Evolutionary conservation across 495 filamentous ascomycete genomes (phyloP).

Genomic region (Beverwykella pulmonaria): DNA sequence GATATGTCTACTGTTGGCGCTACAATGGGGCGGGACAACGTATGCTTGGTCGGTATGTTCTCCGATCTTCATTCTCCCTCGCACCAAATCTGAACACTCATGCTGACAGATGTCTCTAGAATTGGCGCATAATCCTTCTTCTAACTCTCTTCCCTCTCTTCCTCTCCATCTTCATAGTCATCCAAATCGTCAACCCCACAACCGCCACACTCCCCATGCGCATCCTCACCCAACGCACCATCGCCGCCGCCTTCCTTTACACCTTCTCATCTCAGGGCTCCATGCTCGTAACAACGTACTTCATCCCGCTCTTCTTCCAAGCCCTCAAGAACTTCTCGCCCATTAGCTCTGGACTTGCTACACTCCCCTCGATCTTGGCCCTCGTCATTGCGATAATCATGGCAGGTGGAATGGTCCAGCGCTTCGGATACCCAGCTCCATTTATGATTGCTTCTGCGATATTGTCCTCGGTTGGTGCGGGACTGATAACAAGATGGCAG

Average conservation of each 20-base stretch:
- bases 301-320: slow-evolving; percentile 90
- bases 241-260: slow-evolving; percentile 60
- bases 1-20: slow-evolving; percentile 71
- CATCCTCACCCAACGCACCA: slow-evolving; percentile 71
- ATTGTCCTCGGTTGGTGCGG: slow-evolving; percentile 67
- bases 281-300: slow-evolving; percentile 60
- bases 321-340: slow-evolving; percentile 72
- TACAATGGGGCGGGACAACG: slow-evolving; percentile 81
- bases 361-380: slow-evolving; percentile 70
- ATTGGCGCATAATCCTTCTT: slow-evolving; percentile 68
- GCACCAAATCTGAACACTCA: not conserved
- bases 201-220: slow-evolving; percentile 76
- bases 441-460: slow-evolving; percentile 66
- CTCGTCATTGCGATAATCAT: slow-evolving; percentile 64
- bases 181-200: slow-evolving; percentile 70
- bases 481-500: slow-evolving; percentile 67
- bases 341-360: slow-evolving; percentile 73
- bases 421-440: slow-evolving; percentile 74
- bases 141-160: slow-evolving; percentile 72
- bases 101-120: slow-evolving; percentile 10
- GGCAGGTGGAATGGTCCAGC: slow-evolving; percentile 62
- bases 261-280: slow-evolving; percentile 59
- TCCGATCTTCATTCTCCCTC: not conserved
- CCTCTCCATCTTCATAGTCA: slow-evolving; percentile 59
- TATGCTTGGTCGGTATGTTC: slow-evolving; percentile 60